Evolutionary conservation across 1,139 yeast genomes (phyloP), one percentile per base, ranked within the genome.

Genomic region (Yamadazyma blattariae): DNA sequence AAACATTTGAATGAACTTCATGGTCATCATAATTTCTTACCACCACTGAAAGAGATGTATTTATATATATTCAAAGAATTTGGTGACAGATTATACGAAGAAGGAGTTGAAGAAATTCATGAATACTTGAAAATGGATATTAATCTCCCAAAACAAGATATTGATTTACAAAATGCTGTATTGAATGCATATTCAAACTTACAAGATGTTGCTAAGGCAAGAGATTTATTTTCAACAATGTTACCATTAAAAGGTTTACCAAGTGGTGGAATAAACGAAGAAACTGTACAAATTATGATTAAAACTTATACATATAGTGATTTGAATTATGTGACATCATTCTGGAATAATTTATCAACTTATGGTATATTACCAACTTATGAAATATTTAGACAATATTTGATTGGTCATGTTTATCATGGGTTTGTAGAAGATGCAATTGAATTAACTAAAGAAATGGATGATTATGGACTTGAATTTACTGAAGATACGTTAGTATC

Each of bases 331-430:
- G 87, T 82, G 5, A 75, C 73, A 34, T 65, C 71, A 30, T 77
- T 83, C 38, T 86, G 90, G 84, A 68, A 75, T 39, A 74, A 74
- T 39, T 56, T 85, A 30, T 71, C 82, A 0, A 65, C 66, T 26
- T 77, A 69, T 48, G 75, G 72, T 1, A 59, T 84, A 11, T 46
- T 67, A 7, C 87, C 88, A 0, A 70, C 76, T 42, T 63, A 71
- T 25, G 66, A 68, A n/a, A 71, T 82, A 33, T 74, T 73, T 50
- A 70, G 69, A 30, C 90, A 84, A 51, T 82, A 78, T 45, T 59
- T 86, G 31, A 74, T 84, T 41, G 88, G 92, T 2, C 81, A 84
- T 52, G 84, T 87, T 41, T 82, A 82, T 47, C 80, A 80, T 51
- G 90, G 85, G 2, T 62, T 71, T 33, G 73, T 71, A 26, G 71